Conservation (phyloP, 176 grass and related monocot species). For the Oryza brachyantha region DNA sequence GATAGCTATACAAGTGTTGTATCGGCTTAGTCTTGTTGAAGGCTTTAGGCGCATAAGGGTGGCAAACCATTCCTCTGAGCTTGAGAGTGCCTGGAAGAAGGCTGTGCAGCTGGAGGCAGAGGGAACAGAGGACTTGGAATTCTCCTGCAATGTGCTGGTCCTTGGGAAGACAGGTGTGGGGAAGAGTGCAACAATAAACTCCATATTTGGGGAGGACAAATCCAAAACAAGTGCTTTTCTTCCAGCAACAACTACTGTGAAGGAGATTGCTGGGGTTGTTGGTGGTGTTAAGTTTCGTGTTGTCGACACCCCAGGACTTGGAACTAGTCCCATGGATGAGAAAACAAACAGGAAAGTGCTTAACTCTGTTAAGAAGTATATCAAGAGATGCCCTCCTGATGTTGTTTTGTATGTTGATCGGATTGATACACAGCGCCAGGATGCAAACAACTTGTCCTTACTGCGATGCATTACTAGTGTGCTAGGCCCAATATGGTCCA, state of each 20-base stretch:
- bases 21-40: slow-evolving; percentile 64
- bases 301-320: slow-evolving; percentile 85
- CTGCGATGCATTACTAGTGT: slow-evolving; percentile 66
- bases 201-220: slow-evolving; percentile 75
- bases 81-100: slow-evolving; percentile 73
- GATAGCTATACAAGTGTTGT: slow-evolving; percentile 64
- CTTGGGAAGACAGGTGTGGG: slow-evolving; percentile 87
- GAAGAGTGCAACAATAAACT: slow-evolving; percentile 95
- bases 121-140: slow-evolving; percentile 59
- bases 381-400: slow-evolving; percentile 75
- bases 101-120: slow-evolving; percentile 65
- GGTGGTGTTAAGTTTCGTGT: slow-evolving; percentile 75
- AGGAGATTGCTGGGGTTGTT: slow-evolving; percentile 61
- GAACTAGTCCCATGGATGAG: slow-evolving; percentile 54
- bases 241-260: slow-evolving; percentile 49
- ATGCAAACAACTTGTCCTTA: slow-evolving; percentile 55
- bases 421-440: slow-evolving; percentile 60
- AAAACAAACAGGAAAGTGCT: slow-evolving; percentile 68
- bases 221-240: slow-evolving; percentile 69
- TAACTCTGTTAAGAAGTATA: slow-evolving; percentile 68
- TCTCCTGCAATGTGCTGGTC: slow-evolving; percentile 83
- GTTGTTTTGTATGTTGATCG: slow-evolving; percentile 87
- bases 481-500: slow-evolving; percentile 75
- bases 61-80: slow-evolving; percentile 41
- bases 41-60: slow-evolving; percentile 52